Base-by-base conservation (phyloP, 2,329 filamentous ascomycete species). In the Pseudogymnoascus sp. region DNA sequence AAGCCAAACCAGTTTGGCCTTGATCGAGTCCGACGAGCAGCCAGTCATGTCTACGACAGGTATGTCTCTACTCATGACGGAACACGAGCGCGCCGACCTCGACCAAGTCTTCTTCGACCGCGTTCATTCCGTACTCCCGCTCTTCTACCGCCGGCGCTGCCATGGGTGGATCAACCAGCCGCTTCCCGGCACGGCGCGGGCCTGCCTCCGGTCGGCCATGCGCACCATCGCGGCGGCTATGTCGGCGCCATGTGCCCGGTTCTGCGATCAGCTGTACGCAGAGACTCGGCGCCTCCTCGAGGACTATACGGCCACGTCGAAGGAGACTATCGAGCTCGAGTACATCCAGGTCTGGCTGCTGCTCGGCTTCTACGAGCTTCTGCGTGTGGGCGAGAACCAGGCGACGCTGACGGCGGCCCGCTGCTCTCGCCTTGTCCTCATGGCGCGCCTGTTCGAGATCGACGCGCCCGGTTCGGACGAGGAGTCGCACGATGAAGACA, bases 371-470 rank as follows among this genome's bases (percentile, higher is more conserved):
- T 76, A 76, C 51, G 76, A 78, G 65, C 72, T 72, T 12, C 73
- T 74, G 68, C 68, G 70, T 12, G 69, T 71, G 7, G 64, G 69
- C 10, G 70, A 72, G n/a, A 69, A 71, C 4, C 71, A 71, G 5
- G 73, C 69, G 12, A 75, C 72, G 73, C 71, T 75, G 33, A 77
- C 70, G 39, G 72, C 71, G 0, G 74, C 75, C 0, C 70, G 72
- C 6, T 73, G 72, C 3, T 73, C 75, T 63, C 71, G 76, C 1
- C 64, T 76, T 17, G 71, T 76, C 1, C 71, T 76, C 61, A 61
- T 75, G 1, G 72, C 74, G 68, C 66, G 70, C 25, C 63, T 76
- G 9, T 69, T 74, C 61, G 72, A 76, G 38, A 65, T 74, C n/a
- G 74, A 77, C 39, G 48, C 64, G 67, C 68, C n/a, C 72, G 67